Evolutionary conservation across 2,329 filamentous ascomycete genomes (phyloP), one percentile per base, ranked within the genome.

Genomic region (Sarocladiaceae sp.): DNA sequence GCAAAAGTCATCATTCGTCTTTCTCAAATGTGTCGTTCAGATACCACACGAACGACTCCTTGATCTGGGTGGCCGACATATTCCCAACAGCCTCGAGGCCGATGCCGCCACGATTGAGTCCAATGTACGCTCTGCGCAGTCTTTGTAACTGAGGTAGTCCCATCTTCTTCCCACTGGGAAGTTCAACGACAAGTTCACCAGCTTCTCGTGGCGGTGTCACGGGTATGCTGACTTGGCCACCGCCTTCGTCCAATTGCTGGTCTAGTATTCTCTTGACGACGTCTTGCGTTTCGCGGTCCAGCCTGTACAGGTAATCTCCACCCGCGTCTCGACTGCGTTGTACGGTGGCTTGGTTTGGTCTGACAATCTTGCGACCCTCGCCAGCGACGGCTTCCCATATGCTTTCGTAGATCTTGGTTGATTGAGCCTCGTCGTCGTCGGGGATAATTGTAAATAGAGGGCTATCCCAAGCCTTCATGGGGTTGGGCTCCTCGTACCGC

Each of bases 401-500:
- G 53, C 78, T 75, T 46, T 86, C 81, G 55, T 83, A 87, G 2
- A 79, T 77, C 55, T 71, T 66, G 28, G 59, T 66, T 10, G 76
- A 65, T 61, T 83, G 83, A n/a, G 78, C 78, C 53, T 77, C 77
- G 52, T 79, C 79, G 64, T 95, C 90, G 40, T 91, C 85, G 76
- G 86, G 88, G 11, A 90, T 78, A 0, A 94, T 77, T 3, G 87
- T 87, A 68, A 93, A 94, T 2, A 94, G 76, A 1, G 90, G 89
- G 52, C 85, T 87, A 65, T 95, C 89, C 90, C 90, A 95, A 39
- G 88, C 75, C 2, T 80, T 86, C 87, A 93, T 92, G 20, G 85
- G 82, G 64, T 93, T 94, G 13, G 90, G 89, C 69, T 95, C 89
- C 68, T 95, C 89, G 64, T 92, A 92, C 52, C 89, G 78, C 64